These are phyloP conservation scores for Nitzschia putrida DNA, from an alignment of 108 stramenopile species.

Conservation along the genomic window DNA sequence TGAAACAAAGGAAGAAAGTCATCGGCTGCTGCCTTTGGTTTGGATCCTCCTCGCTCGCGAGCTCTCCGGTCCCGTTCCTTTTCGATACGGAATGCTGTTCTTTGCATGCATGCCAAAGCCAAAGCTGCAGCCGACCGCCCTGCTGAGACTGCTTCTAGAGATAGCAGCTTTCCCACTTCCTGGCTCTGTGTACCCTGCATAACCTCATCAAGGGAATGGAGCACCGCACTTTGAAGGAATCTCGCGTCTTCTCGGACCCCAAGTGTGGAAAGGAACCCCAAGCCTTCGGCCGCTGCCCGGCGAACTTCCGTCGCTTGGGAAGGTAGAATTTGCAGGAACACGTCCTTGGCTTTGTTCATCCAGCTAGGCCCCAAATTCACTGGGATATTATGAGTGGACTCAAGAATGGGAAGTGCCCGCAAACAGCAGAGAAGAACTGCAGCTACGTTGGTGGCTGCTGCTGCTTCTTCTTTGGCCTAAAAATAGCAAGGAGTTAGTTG, in stretches of 20 bases:
- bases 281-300: slow-evolving; percentile 81
- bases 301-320: slow-evolving; percentile 58
- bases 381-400: slow-evolving; percentile 68
- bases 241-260: slow-evolving; percentile 81
- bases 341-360: slow-evolving; percentile 80
- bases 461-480: slow-evolving; percentile 60
- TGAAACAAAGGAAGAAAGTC: slow-evolving; percentile 60
- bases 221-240: slow-evolving; percentile 75
- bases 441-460: slow-evolving; percentile 57
- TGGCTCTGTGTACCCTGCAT: slow-evolving; percentile 56
- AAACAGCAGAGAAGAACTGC: slow-evolving; percentile 78
- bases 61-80: slow-evolving; percentile 27
- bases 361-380: slow-evolving; percentile 75
- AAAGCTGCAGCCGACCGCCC: slow-evolving; percentile 71
- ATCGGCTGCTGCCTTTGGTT: slow-evolving; percentile 6
- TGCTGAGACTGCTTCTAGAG: slow-evolving; percentile 55
- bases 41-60: slow-evolving; percentile 22
- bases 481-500: too few species aligned
- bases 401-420: slow-evolving; percentile 72
- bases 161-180: slow-evolving; percentile 43
- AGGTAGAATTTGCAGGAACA: slow-evolving; percentile 69
- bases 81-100: slow-evolving; percentile 45
- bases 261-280: slow-evolving; percentile 74
- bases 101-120: slow-evolving; percentile 77
- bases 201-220: slow-evolving; percentile 81